A percentile compares a stretch with the other conserved stretches of the same genome.
phyloP scores from a whole-genome alignment of 1,284 basidiomycete genomes.

The Boletus semigastroideus region DNA sequence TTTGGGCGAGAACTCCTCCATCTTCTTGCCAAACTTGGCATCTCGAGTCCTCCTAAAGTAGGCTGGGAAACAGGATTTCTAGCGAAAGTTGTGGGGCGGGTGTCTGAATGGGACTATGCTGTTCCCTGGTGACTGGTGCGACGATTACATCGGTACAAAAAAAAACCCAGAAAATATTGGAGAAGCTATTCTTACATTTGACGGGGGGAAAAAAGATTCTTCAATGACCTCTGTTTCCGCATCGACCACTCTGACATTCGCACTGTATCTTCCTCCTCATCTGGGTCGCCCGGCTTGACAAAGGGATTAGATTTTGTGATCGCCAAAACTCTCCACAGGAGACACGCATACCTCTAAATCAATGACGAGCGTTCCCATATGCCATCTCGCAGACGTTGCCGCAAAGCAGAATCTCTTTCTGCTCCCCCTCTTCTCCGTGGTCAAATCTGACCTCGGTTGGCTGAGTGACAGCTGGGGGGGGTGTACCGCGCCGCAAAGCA shows the following conservation, averaged over 20 bases:
- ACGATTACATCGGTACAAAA: constrained; percentile 16
- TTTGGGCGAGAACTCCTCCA: constrained; percentile 36
- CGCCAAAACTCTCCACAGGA: constrained; percentile 1
- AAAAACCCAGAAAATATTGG: not conserved
- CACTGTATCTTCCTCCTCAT: constrained; percentile 15
- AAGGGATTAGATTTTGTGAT: not conserved
- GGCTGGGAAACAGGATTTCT: constrained; percentile 28
- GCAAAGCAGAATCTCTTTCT: constrained; percentile 73
- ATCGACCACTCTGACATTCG: no score
- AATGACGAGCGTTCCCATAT: constrained; percentile 83
- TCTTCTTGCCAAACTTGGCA: constrained; percentile 24
- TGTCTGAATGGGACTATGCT: not conserved
- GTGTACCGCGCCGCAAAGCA: constrained; percentile 31
- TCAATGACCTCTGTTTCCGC: constrained; percentile 17
- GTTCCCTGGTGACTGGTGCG: constrained; percentile 12
- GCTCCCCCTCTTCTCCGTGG: constrained; percentile 44
- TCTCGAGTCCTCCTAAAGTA: constrained; percentile 37
- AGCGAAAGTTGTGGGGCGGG: not conserved
- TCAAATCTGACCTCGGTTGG: constrained; percentile 76
- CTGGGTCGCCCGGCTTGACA: constrained; percentile 16
- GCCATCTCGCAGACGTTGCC: constrained; percentile 82
- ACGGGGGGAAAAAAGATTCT: not conserved
- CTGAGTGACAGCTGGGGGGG: constrained; percentile 48
- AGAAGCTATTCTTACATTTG: constrained; percentile 11
- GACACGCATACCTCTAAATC: constrained; percentile 60